Evolutionary conservation across 2,329 filamentous ascomycete species (phyloP), one percentile per base, ranked within the genome.

Genomic region (Talaromyces islandicus): DNA sequence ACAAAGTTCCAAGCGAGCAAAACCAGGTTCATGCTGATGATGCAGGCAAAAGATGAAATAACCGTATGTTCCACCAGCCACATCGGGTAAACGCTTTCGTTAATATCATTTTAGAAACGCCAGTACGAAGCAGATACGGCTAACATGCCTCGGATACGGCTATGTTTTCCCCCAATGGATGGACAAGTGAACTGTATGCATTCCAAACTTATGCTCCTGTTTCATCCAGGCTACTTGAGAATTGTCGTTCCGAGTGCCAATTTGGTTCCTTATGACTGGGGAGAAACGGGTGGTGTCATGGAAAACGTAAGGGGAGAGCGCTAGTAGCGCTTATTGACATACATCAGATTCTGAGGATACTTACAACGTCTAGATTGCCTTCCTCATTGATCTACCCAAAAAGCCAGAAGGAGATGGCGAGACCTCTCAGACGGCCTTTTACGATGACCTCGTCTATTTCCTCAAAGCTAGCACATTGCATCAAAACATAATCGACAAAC

Each of bases 161-260:
- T 87, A 59, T 92, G 90, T 70, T 96, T 97, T 69, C 93, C 93
- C 17, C 83, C 83, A 2, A 93, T 97, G 90, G 80, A 85, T 46
- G 84, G 85, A 1, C 79, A 84, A 53, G 76, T 85, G 6, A 88
- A 87, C 25, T 87, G 83, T 67, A 96, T 97, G 92, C 94, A 97
- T 74, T 96, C 91, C 55, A 97, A 99, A 71, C 80, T 97, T 50
- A 92, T 96, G 83, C 76, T 97, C 1, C 81, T 97, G n/a, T 93
- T 92, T 67, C 90, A 91, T 66, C 77, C 83, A 0, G 76, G 77
- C 1, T 87, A 92, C 71, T 75, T 97, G 17, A 85, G 94, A 7
- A 81, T 99, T 51, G 93, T 89, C 1, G 80, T 97, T 1, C 92
- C 94, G 0, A 93, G 88, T 3, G 94, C 92, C 1, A 99, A 99